Evolutionary conservation across 2,329 filamentous ascomycete genomes (phyloP).

Genomic region (Furcasterigmium sp.): DNA sequence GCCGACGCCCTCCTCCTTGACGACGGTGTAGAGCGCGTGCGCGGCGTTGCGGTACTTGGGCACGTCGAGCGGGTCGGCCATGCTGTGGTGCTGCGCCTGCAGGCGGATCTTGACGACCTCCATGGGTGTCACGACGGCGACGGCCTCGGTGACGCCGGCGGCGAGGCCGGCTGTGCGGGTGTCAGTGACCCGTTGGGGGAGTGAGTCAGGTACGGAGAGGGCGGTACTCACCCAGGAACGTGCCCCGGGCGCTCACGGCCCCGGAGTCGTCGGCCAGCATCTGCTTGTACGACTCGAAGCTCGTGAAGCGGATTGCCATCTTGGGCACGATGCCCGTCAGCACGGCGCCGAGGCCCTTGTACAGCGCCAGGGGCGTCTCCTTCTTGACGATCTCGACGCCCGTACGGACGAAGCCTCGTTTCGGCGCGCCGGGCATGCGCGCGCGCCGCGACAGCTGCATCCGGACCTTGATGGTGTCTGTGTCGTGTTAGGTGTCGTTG

Average conservation of each 20-base stretch:
- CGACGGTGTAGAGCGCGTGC: conserved; percentile 75
- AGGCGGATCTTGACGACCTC: conserved; percentile 98
- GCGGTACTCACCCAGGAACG: conserved; percentile 41
- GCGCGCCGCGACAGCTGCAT: conserved; percentile 96
- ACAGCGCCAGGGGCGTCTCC: conserved; percentile 88
- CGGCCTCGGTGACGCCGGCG: conserved; percentile 93
- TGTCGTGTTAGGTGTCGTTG: not conserved
- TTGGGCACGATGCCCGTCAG: conserved; percentile 95
- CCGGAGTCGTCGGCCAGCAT: conserved; percentile 65
- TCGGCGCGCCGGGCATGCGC: conserved; percentile 74
- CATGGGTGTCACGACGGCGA: conserved; percentile 96
- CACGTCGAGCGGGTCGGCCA: conserved; percentile 92
- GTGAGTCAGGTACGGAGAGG: not conserved
- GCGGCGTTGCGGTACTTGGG: conserved; percentile 97
- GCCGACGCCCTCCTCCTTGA: conserved; percentile 83
- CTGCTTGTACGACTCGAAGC: conserved; percentile 94
- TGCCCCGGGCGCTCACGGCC: conserved; percentile 62
- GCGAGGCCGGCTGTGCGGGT: conserved; percentile 64
- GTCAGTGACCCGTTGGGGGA: not conserved
- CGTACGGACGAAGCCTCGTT: conserved; percentile 82
- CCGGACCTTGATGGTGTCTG: conserved; percentile 96
- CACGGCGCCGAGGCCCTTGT: conserved; percentile 97
- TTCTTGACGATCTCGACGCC: conserved; percentile 80
- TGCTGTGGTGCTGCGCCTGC: conserved; percentile 95
- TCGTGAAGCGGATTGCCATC: conserved; percentile 98